Conservation (phyloP, 495 filamentous ascomycete species). For the Stereocaulon alpinum region DNA sequence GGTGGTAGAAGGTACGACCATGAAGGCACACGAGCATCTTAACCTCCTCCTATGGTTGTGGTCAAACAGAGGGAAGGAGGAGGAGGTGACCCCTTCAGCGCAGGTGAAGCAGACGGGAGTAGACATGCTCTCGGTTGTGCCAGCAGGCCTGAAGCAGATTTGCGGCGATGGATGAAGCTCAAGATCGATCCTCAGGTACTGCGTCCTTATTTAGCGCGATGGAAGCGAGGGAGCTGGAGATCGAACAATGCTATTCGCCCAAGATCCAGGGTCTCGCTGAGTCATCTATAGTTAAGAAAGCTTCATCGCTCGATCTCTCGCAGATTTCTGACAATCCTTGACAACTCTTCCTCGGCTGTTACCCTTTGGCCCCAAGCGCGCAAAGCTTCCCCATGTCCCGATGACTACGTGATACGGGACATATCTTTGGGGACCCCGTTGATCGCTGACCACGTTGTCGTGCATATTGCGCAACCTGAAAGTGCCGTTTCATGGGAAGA, state of each 20-base stretch:
- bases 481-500: too few species aligned
- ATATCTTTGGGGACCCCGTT: too few species aligned
- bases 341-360: too few species aligned
- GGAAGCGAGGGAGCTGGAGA: conserved; percentile 3
- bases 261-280: background rate
- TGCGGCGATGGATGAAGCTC: conserved; percentile 1
- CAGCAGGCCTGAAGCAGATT: background rate
- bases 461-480: too few species aligned
- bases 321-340: too few species aligned
- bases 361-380: too few species aligned
- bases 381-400: too few species aligned
- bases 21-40: background rate
- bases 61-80: background rate
- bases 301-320: background rate
- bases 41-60: background rate
- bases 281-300: background rate
- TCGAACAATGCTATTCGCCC: background rate
- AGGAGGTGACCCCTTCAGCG: background rate
- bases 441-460: too few species aligned
- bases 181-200: conserved; percentile 2
- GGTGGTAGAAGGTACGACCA: background rate
- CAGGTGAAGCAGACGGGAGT: background rate
- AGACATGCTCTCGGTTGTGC: conserved; percentile 3
- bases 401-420: too few species aligned
- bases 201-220: background rate